phyloP scores from a whole-genome alignment of 1,284 basidiomycete genomes.

The Neotropicomus parvogracilis region DNA sequence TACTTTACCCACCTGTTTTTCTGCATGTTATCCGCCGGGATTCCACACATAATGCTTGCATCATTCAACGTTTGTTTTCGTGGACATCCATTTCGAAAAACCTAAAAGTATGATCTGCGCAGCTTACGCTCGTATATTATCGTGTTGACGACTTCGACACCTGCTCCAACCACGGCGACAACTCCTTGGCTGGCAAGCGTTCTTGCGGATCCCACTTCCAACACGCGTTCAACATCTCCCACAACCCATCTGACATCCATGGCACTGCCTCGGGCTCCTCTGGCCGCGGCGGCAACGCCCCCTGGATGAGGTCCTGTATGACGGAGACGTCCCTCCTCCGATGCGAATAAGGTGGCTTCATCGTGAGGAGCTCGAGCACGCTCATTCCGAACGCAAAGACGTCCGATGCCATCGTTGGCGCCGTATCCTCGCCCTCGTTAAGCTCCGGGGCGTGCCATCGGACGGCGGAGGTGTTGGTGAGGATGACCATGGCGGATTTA shows the following conservation, averaged over 20 bases:
- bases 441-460: constrained; percentile 61
- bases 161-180: constrained; percentile 15
- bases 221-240: constrained; percentile 42
- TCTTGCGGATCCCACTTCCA: constrained; percentile 38
- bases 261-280: constrained; percentile 25
- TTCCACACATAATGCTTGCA: constrained; percentile 39
- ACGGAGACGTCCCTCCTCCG: constrained; percentile 46
- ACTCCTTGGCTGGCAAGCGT: constrained; percentile 17
- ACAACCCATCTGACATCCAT: constrained; percentile 45
- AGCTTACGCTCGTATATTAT: background rate
- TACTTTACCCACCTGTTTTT: constrained; percentile 38
- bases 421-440: constrained; percentile 37
- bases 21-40: constrained; percentile 35
- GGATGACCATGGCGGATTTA: constrained; percentile 38
- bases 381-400: constrained; percentile 58
- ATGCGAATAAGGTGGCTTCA: constrained; percentile 46
- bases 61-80: constrained; percentile 34
- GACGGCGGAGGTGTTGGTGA: constrained; percentile 43
- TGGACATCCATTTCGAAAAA: background rate
- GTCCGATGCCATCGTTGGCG: constrained; percentile 46
- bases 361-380: constrained; percentile 51
- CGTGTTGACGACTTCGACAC: constrained; percentile 1
- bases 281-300: constrained; percentile 41
- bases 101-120: background rate
- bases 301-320: constrained; percentile 39